Evolutionary conservation across 2,329 filamentous ascomycete genomes (phyloP).

Genomic region (Alternaria novae-zelandiae): DNA sequence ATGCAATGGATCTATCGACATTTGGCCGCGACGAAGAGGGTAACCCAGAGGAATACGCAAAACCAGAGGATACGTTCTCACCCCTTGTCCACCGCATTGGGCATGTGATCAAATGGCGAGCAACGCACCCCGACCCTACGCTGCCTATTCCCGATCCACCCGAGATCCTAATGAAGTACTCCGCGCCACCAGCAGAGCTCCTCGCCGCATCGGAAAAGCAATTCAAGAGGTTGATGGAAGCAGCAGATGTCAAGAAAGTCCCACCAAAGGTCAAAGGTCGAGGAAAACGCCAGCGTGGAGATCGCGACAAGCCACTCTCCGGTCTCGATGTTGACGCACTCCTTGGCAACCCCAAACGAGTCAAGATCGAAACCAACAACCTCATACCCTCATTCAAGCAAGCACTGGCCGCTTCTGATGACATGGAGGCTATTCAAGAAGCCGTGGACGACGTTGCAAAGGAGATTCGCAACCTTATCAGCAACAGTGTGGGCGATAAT

Average conservation of each 20-base stretch:
- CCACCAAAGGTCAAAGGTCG: conserved; percentile 79
- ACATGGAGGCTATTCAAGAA: conserved; percentile 67
- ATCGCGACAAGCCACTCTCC: conserved; percentile 81
- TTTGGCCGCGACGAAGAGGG: conserved; percentile 76
- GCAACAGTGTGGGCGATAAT: conserved; percentile 74
- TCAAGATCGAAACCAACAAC: conserved; percentile 71
- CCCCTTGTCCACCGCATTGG: conserved; percentile 88
- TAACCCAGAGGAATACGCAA: conserved; percentile 70
- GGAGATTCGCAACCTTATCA: conserved; percentile 73
- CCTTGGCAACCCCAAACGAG: conserved; percentile 65
- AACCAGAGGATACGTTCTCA: conserved; percentile 82
- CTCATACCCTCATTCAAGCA: conserved; percentile 92
- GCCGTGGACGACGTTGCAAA: conserved; percentile 75
- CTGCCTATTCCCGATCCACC: conserved; percentile 59
- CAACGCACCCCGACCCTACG: conserved; percentile 74
- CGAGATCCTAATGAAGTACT: conserved; percentile 69
- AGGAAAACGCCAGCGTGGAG: conserved; percentile 63
- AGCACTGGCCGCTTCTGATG: conserved; percentile 66
- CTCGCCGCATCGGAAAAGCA: conserved; percentile 63
- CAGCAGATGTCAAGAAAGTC: conserved; percentile 81
- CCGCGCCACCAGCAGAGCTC: conserved; percentile 72
- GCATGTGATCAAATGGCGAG: conserved; percentile 82
- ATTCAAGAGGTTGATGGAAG: conserved; percentile 69
- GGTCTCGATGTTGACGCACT: conserved; percentile 86
- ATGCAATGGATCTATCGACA: conserved; percentile 84